Evolutionary conservation across 208 protist genomes (phyloP), one percentile per base, ranked within the genome.

Genomic region (Angomonas desouzai): DNA sequence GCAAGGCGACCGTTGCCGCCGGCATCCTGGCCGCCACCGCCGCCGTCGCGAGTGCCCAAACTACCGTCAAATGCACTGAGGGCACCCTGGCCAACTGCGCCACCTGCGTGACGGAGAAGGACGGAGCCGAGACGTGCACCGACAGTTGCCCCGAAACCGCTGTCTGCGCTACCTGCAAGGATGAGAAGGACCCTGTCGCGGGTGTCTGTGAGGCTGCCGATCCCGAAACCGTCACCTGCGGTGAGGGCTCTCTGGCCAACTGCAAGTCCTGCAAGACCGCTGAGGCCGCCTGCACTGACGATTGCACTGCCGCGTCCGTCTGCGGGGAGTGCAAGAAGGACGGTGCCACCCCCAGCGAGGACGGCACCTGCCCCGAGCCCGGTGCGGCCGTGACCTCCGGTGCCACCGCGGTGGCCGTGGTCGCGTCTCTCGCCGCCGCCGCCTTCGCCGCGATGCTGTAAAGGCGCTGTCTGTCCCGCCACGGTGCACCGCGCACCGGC

Each of bases 391-490:
- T 40, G 36, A n/a, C n/a, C n/a, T 13, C 36, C 36, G 36, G 36
- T 40, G 36, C 36, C 36, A 13, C 13, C 9, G 13, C 36, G 36
- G 36, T 40, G 36, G 36, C 36, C 9, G 36, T 40, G 9, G 36
- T 40, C 13, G 13, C 36, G 6, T 40, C 36, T 13, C 13, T 40
- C 13, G 36, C 13, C 36, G 36, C 13, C 13, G 36, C 36, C 36
- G 36, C 55, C 55, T 65, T 66, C 64, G 48, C 49, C 45, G 48
- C 48, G 40, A 64, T 22, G 7, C 23, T 28, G 7, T 28, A 53
- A 53, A 45, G 38, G 38, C 18, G 18, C 38, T 45, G 18, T 45
- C 38, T 18, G 38, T 18, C 18, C 11, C 38, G 18, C 11, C 10
- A 45, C 38, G 38, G 38, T 45, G 38, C 10, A 45, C 10, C 11